phyloP scores from a whole-genome alignment of 306 rosid species.

The Mimosa pudica region DNA sequence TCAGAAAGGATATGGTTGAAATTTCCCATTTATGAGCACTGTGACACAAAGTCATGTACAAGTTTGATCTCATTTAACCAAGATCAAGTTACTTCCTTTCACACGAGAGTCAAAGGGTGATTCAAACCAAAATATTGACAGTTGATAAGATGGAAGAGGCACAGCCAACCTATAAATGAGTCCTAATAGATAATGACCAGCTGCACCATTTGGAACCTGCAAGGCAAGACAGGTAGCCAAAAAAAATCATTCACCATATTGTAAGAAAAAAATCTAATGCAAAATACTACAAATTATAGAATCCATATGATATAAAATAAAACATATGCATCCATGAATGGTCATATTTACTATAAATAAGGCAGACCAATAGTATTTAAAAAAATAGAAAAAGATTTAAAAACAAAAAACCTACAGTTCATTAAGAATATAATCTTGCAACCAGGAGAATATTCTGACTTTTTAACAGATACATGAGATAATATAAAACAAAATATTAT shows the following conservation, averaged over 20 bases:
- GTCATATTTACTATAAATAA: slow-evolving; percentile 5
- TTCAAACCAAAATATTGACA: background rate
- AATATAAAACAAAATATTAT: background rate
- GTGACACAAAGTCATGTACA: background rate
- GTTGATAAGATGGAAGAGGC: slow-evolving; percentile 25
- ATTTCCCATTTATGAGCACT: slow-evolving; percentile 3
- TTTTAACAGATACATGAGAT: background rate
- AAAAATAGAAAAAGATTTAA: too few species aligned
- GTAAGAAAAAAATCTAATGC: slow-evolving; percentile 1
- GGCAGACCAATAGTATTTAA: slow-evolving; percentile 16
- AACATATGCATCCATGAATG: slow-evolving; percentile 24
- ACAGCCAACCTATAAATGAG: slow-evolving; percentile 80
- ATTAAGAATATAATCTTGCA: slow-evolving; percentile 2
- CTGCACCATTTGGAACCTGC: slow-evolving; percentile 98
- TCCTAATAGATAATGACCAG: slow-evolving; percentile 96
- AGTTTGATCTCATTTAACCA: slow-evolving; percentile 15
- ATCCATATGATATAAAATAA: slow-evolving; percentile 16
- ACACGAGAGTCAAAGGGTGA: slow-evolving; percentile 15
- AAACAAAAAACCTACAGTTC: too few species aligned
- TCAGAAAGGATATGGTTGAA: background rate
- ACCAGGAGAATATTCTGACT: background rate
- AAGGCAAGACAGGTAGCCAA: slow-evolving; percentile 35
- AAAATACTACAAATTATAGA: slow-evolving; percentile 16
- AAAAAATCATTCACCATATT: slow-evolving; percentile 32
- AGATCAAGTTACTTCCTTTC: slow-evolving; percentile 24